These are phyloP conservation scores for Coemansia sp. DNA, from an alignment of 192 early-diverging fungal species.

Conservation along the genomic window DNA sequence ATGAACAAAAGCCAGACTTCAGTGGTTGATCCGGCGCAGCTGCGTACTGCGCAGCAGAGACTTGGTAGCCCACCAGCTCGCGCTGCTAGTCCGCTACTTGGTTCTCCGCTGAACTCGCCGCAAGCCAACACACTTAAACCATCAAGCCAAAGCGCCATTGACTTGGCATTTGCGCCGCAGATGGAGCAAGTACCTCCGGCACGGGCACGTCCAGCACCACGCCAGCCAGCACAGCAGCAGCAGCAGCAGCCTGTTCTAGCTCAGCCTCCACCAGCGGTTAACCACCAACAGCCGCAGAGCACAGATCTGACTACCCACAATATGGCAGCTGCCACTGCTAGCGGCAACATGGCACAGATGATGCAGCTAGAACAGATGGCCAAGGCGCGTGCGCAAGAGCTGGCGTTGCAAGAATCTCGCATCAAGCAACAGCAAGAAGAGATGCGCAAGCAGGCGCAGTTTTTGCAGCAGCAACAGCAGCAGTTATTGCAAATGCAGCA, in stretches of 20 bases:
- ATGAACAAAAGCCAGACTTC: slow-evolving; percentile 21
- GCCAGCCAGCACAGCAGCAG: neutral
- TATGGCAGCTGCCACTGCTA: slow-evolving; percentile 46
- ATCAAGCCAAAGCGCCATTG: slow-evolving; percentile 19
- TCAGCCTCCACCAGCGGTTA: neutral
- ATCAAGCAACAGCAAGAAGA: slow-evolving; percentile 49
- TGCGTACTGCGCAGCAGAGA: slow-evolving; percentile 45
- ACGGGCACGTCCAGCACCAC: slow-evolving; percentile 26
- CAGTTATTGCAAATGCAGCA: slow-evolving; percentile 50
- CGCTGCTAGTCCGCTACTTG: neutral
- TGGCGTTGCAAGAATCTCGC: slow-evolving; percentile 38
- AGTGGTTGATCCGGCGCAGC: slow-evolving; percentile 47
- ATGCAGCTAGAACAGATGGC: slow-evolving; percentile 39
- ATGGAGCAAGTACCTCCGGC: slow-evolving; percentile 18
- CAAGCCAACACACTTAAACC: neutral
- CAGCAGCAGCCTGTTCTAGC: no score
- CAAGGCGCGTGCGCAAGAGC: slow-evolving; percentile 41
- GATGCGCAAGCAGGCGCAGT: slow-evolving; percentile 45
- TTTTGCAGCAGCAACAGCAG: slow-evolving; percentile 50
- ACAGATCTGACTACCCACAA: slow-evolving; percentile 30
- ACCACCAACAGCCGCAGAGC: slow-evolving; percentile 5
- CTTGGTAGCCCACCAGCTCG: slow-evolving; percentile 18
- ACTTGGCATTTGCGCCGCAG: slow-evolving; percentile 29
- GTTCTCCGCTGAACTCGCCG: neutral
- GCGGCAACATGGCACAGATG: slow-evolving; percentile 48